A percentile compares a stretch with the other conserved stretches of the same genome.
These are phyloP conservation scores for Kalaharituber pfeilii DNA, from an alignment of 2,329 filamentous ascomycete species.

Conservation along the genomic window DNA sequence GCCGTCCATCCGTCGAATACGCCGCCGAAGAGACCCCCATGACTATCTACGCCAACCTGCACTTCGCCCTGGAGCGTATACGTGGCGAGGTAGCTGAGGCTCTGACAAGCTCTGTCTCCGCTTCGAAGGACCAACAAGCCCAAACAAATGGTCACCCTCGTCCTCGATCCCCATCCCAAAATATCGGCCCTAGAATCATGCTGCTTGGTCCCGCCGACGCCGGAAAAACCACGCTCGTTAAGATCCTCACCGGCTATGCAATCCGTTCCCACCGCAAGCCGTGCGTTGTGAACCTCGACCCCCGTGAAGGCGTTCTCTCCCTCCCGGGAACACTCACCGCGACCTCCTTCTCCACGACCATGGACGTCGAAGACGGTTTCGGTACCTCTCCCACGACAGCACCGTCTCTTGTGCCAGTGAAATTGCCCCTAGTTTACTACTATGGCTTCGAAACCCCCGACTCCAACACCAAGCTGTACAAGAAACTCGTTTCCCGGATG, in stretches of 20 bases:
- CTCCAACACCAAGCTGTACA: constrained; percentile 56
- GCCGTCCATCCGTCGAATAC: constrained; percentile 37
- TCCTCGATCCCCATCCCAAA: neutral
- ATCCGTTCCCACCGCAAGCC: constrained; percentile 57
- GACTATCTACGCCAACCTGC: constrained; percentile 64
- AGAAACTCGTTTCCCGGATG: constrained; percentile 54
- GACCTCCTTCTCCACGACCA: constrained; percentile 66
- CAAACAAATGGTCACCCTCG: constrained; percentile 6
- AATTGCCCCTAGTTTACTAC: constrained; percentile 79
- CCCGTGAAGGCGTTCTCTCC: constrained; percentile 59
- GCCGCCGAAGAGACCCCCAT: constrained; percentile 64
- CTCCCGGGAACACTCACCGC: constrained; percentile 70
- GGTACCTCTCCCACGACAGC: constrained; percentile 82
- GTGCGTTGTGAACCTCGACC: constrained; percentile 68
- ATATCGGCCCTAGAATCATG: constrained; percentile 52
- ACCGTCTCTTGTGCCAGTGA: constrained; percentile 72
- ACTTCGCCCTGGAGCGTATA: constrained; percentile 65
- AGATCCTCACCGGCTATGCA: constrained; percentile 63
- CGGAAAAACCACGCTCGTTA: constrained; percentile 69
- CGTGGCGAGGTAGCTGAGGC: constrained; percentile 42
- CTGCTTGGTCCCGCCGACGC: constrained; percentile 60
- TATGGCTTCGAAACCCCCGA: constrained; percentile 60
- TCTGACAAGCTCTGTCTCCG: constrained; percentile 25
- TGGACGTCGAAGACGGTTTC: constrained; percentile 81
- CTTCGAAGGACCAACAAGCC: constrained; percentile 8